Percentiles rank a stretch among this genome's conserved stretches.
Conservation (phyloP, 2,329 filamentous ascomycete genomes). For the Neurospora crassa region DNA sequence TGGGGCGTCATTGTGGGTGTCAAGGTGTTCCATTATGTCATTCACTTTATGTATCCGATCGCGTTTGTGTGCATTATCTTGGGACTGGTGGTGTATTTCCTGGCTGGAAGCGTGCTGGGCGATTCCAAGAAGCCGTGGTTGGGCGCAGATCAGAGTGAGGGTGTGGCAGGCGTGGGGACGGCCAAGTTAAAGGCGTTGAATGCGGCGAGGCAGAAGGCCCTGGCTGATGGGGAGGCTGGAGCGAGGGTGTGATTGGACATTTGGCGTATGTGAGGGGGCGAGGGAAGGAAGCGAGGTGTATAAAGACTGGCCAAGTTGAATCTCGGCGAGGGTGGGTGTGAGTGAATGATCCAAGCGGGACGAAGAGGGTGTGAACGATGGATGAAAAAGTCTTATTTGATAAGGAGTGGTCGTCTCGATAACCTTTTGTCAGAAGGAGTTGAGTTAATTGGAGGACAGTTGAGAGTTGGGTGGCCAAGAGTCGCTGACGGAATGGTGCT, state of each 20-base stretch:
- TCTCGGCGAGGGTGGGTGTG: not conserved
- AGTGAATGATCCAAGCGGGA: not conserved
- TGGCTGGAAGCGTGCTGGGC: constrained; percentile 70
- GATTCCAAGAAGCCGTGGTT: constrained; percentile 95
- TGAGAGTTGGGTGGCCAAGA: not conserved
- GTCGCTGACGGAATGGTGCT: not conserved
- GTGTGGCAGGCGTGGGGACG: constrained; percentile 72
- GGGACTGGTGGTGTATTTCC: constrained; percentile 79
- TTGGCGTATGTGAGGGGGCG: not conserved
- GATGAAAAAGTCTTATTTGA: not conserved
- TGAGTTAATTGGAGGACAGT: not conserved
- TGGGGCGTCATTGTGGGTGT: constrained; percentile 94
- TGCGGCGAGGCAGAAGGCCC: constrained; percentile 35
- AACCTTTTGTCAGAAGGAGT: not conserved
- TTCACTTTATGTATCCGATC: constrained; percentile 91
- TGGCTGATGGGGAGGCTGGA: constrained; percentile 12
- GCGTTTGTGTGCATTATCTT: constrained; percentile 89
- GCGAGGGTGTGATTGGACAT: not conserved
- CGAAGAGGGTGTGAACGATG: not conserved
- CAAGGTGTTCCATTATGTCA: constrained; percentile 66
- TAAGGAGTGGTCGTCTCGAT: not conserved
- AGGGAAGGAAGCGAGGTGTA: not conserved
- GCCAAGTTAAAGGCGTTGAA: constrained; percentile 68
- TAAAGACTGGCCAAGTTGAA: not conserved
- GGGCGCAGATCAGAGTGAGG: constrained; percentile 73